Evolutionary conservation across 257 asterid genomes (phyloP).

Genomic region (Anisodus acutangulus): DNA sequence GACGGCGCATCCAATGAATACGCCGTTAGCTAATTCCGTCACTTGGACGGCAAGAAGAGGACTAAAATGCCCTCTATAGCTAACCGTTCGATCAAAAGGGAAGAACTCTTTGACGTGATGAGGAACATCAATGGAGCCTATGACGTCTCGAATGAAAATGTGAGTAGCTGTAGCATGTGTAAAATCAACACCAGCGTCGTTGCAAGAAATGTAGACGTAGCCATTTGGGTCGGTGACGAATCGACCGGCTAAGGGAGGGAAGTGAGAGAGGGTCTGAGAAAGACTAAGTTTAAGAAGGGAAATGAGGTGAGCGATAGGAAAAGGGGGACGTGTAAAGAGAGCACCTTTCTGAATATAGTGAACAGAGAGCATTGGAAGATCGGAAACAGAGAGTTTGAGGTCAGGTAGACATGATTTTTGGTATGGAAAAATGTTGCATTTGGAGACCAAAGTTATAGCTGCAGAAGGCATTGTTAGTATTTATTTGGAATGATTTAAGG

Average conservation of each 20-base stretch:
- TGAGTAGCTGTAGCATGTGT: constrained; percentile 48
- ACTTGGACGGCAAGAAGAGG: constrained; percentile 66
- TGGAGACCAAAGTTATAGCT: constrained; percentile 39
- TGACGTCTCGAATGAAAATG: constrained; percentile 47
- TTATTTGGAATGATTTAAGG: constrained; percentile 20
- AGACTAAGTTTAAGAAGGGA: constrained; percentile 43
- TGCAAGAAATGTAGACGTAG: constrained; percentile 58
- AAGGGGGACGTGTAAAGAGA: neutral
- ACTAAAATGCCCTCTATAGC: constrained; percentile 58
- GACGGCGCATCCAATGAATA: constrained; percentile 69
- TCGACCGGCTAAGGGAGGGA: constrained; percentile 79
- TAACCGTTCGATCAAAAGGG: constrained; percentile 51
- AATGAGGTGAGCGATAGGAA: constrained; percentile 45
- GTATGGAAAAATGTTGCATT: constrained; percentile 50
- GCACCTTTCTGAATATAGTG: neutral
- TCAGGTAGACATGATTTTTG: constrained; percentile 43
- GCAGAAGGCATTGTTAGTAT: constrained; percentile 42
- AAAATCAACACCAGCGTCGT: constrained; percentile 63
- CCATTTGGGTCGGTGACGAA: constrained; percentile 55
- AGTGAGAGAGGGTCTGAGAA: constrained; percentile 52
- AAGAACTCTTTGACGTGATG: constrained; percentile 49
- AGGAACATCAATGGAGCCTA: constrained; percentile 43
- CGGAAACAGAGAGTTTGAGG: constrained; percentile 72
- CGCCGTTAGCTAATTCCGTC: constrained; percentile 70
- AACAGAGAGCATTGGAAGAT: constrained; percentile 48